Evolutionary conservation across 257 asterid species (phyloP), one percentile per base, ranked within the genome.

Genomic region (Solanum chaucha): DNA sequence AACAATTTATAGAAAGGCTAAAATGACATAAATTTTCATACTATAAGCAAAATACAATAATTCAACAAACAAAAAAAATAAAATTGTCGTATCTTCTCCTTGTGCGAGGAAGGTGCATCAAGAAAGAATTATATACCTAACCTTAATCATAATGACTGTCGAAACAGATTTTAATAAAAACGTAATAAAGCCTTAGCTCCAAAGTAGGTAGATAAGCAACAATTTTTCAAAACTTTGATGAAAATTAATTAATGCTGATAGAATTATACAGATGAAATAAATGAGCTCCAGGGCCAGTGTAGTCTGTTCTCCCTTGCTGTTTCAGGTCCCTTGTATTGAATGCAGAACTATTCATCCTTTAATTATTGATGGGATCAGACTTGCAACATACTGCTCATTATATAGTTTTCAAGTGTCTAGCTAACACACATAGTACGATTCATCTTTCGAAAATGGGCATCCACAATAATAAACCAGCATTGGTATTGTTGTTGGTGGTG

Each of bases 401-500:
- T 80, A 80, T 28, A 80, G 24, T 15, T 36, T n/a, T 84, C 67
- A 26, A 11, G 55, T 17, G 70, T 10, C 59, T 4, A 46, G 22
- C 40, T 7, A 71, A 34, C 13, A 61, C 59, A 13, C 35, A 67
- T 2, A 11, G 1, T 41, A 58, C 6, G 28, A 48, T 46, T 13
- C 19, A 4, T 88, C 81, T 81, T 80, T 14, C 36, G 17, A 35
- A 34, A 82, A 91, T 91, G 93, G 87, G 78, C 13, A n/a, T 44
- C 75, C 71, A 40, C 10, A 6, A 44, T 65, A 65, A 0, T 32
- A n/a, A 3, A 67, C 26, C 38, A 34, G 13, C 61, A 17, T 55
- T 88, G 44, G 67, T 73, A 61, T 84, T 91, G 36, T 84, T 73
- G 4, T 73, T n/a, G 67, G 82, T 91, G 88, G 86, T 88, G 34